Evolutionary conservation across 2,329 filamentous ascomycete species (phyloP), one percentile per base, ranked within the genome.

Genomic region (Byssochlamys sp.): DNA sequence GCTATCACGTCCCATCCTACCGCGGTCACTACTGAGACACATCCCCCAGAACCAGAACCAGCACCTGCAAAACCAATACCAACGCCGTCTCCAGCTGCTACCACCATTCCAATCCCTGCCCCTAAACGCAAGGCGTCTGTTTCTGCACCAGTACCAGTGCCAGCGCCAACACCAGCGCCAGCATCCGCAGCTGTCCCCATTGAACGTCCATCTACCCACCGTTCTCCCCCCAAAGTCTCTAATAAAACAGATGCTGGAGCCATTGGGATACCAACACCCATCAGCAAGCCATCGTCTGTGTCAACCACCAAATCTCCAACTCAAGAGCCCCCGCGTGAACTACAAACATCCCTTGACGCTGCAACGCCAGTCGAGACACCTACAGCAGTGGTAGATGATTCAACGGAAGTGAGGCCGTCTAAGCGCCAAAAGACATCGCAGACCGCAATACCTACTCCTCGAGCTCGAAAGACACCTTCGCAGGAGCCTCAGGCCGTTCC

Each of bases 81-180:
- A 49, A 50, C 54, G 4, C 52, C 56, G 9, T 33, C 56, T 28
- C 39, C 57, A 12, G 55, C 60, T 53, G 53, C 62, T 31, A 64
- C 64, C 14, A 53, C 67, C 6, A 66, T 68, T 58, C 61, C 70
- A 7, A 66, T 71, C 24, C 66, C 69, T 54, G 59, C 28, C 3
- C 65, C 69, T 1, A 66, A 69, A 50, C 65, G 63, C 29, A 70
- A 66, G 52, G 57, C 63, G 11, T 66, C 69, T 24, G 49, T 68
- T 5, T 58, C 64, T n/a, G 57, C 59, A 35, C 56, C 65, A 14
- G 45, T 58, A 48, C 56, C 58, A 26, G 19, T 55, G 27, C 56
- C 33, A 27, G 19, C 19, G 19, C 19, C 19, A 19, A 19, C 58
- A 48, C 56, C 58, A 26, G 19, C 56, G 27, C 56, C 33, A 27